Evolutionary conservation across 306 rosid species (phyloP).

Genomic region (Quercus rubra): DNA sequence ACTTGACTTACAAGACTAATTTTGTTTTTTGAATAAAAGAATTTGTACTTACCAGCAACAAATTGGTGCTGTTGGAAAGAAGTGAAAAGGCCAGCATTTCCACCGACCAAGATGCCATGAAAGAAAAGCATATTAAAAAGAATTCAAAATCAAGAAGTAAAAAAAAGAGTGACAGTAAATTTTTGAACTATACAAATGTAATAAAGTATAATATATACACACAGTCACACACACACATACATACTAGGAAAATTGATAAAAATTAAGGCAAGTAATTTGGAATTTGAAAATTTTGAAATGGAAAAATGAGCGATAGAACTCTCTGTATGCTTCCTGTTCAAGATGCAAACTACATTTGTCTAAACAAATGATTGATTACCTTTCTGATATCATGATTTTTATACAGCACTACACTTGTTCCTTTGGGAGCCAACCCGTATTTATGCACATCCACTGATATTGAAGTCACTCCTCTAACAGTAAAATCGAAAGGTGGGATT

Average conservation of each 20-base stretch:
- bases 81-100: slow-evolving; percentile 38
- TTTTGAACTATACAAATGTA: not conserved
- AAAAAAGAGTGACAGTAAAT: not conserved
- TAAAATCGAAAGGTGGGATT: slow-evolving; percentile 81
- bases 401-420: slow-evolving; percentile 83
- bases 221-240: not conserved
- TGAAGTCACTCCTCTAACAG: slow-evolving; percentile 93
- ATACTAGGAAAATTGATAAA: not conserved
- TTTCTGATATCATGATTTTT: slow-evolving; percentile 89
- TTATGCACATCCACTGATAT: slow-evolving; percentile 94
- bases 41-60: slow-evolving; percentile 83
- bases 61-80: slow-evolving; percentile 80
- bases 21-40: not conserved
- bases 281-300: not conserved
- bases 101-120: slow-evolving; percentile 36
- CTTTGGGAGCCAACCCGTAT: slow-evolving; percentile 97
- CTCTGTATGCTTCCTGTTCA: not conserved
- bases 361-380: slow-evolving; percentile 38
- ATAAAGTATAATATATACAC: not conserved
- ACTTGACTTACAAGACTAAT: not conserved
- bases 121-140: slow-evolving; percentile 35
- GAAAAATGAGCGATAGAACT: not conserved
- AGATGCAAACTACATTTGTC: slow-evolving; percentile 7
- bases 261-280: not conserved
- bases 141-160: slow-evolving; percentile 13